phyloP scores from a whole-genome alignment of 805 yeast genomes.

The Saccharomycopsis babjevae region DNA sequence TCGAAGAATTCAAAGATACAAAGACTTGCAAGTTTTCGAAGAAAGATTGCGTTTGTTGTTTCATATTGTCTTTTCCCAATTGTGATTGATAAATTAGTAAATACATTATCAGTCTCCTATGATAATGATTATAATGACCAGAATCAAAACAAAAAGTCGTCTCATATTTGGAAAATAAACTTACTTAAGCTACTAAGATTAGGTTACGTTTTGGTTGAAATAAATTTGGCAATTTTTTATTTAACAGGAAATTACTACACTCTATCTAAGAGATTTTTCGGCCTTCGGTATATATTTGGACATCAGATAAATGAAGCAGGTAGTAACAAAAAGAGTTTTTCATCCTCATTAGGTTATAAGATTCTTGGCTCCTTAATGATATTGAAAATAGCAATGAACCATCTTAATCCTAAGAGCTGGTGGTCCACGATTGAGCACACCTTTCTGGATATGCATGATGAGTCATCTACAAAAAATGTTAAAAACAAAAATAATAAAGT shows the following conservation, averaged over 20 bases:
- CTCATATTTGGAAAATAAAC: slow-evolving; percentile 10
- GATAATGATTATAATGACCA: slow-evolving; percentile 6
- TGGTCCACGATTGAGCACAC: background rate
- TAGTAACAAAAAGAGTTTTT: slow-evolving; percentile 21
- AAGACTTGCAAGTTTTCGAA: slow-evolving; percentile 34
- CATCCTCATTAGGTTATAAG: slow-evolving; percentile 38
- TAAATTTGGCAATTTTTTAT: slow-evolving; percentile 77
- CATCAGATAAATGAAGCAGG: slow-evolving; percentile 38
- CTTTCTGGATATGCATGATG: background rate
- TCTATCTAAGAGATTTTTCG: slow-evolving; percentile 64
- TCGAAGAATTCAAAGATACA: background rate
- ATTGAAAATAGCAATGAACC: slow-evolving; percentile 2
- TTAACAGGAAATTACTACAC: slow-evolving; percentile 76
- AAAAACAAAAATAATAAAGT: background rate
- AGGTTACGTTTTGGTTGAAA: slow-evolving; percentile 41
- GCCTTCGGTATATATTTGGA: slow-evolving; percentile 69
- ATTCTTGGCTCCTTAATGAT: slow-evolving; percentile 36
- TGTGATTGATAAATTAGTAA: slow-evolving; percentile 26
- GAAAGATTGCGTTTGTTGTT: slow-evolving; percentile 48
- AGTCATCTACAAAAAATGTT: background rate
- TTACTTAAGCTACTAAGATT: slow-evolving; percentile 2
- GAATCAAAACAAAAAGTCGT: slow-evolving; percentile 4
- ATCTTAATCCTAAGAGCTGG: background rate
- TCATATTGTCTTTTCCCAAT: slow-evolving; percentile 59
- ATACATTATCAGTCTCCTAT: background rate